phyloP scores from a whole-genome alignment of 352 stramenopile genomes.

The Saprolegnia parasitica region DNA sequence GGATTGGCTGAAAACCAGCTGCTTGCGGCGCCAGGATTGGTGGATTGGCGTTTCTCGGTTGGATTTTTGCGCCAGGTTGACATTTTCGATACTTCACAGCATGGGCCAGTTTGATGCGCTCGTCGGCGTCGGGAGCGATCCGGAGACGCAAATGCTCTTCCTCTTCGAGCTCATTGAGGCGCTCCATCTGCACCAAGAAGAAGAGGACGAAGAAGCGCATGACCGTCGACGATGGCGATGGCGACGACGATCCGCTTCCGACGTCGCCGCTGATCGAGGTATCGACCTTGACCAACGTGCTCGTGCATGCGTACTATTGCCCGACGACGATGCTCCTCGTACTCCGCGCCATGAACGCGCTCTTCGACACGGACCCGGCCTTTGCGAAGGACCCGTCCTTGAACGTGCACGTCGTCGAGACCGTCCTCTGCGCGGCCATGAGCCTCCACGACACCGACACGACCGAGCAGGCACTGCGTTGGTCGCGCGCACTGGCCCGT shows the following conservation, averaged over 20 bases:
- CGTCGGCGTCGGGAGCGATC: not conserved
- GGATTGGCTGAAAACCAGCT: not conserved
- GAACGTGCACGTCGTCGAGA: not conserved
- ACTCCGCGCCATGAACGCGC: not conserved
- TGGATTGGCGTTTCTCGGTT: not conserved
- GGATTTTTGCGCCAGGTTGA: not conserved
- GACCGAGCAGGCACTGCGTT: not conserved
- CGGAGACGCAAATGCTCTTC: not conserved
- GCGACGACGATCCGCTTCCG: not conserved
- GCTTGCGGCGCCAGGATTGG: not conserved
- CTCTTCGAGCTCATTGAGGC: not conserved
- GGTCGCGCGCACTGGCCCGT: not conserved
- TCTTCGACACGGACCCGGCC: not conserved
- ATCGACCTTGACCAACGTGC: not conserved
- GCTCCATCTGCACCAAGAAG: conserved; percentile 1
- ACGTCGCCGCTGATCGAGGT: not conserved
- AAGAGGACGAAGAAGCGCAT: not conserved
- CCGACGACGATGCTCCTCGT: not conserved
- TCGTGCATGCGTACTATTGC: conserved; percentile 1
- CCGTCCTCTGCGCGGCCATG: not conserved
- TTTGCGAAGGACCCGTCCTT: not conserved
- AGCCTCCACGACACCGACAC: not conserved
- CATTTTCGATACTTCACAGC: not conserved
- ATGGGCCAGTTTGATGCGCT: not conserved
- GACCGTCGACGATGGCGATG: not conserved